Evolutionary conservation across 2,329 filamentous ascomycete genomes (phyloP), one percentile per base, ranked within the genome.

Genomic region (Dothideomycetes sp.): DNA sequence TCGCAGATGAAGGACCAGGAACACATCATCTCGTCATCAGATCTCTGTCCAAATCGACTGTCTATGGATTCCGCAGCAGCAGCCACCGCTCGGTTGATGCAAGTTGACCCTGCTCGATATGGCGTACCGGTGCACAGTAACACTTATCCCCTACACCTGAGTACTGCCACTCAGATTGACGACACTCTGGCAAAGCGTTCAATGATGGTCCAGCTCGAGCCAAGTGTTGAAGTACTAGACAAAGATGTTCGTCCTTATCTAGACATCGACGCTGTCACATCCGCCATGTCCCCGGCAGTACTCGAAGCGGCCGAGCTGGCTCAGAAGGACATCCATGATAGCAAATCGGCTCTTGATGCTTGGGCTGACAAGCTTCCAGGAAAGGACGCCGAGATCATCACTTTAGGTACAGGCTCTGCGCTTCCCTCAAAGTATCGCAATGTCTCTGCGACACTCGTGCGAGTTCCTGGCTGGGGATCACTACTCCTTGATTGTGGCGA

Each of bases 401-500:
- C 87, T 1, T 73, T 98, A 1, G 91, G 91, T 4, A 98, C 91
- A 3, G 91, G 91, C 7, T 96, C 89, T 3, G 84, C 89, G 0
- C 58, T 83, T 12, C 91, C 91, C 2, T 94, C 86, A 24, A 93
- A 93, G 57, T 91, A 95, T 59, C 83, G 91, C 51, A 98, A 96
- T 57, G 91, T 98, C 15, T 94, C 89, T 9, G 79, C 80, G 2
- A 95, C 88, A 1, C 68, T 98, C 4, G 64, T 98, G 33, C 75
- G 84, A 11, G 80, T 94, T 3, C 91, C 91, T 5, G 83, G 79
- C 3, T 74, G 79, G 50, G 91, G 91, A n/a, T 87, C 76, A 56
- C 93, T 94, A 54, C 68, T 98, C 1, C 74, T 98, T 42, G 91
- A 98, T 61, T 85, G 80, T 49, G 91, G 91, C 42, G 91, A 98